Conservation (phyloP, 306 rosid genomes). For the Ormosia semicastrata region DNA sequence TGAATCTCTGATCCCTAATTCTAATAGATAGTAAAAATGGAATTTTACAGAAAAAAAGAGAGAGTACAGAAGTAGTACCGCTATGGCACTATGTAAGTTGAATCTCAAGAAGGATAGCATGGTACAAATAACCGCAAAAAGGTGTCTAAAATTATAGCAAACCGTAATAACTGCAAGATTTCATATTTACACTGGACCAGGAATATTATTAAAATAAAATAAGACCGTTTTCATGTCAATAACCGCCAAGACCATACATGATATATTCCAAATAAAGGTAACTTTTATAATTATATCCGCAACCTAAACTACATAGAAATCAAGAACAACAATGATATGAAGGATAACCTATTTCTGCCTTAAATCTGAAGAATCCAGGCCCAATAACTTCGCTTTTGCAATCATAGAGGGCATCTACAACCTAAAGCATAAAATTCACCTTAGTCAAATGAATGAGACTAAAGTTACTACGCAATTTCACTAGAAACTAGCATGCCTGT, state of each 20-base stretch:
- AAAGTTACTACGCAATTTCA: background rate
- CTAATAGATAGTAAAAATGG: background rate
- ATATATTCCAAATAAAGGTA: background rate
- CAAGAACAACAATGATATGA: slow-evolving; percentile 19
- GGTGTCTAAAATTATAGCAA: background rate
- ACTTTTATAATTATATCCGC: slow-evolving; percentile 14
- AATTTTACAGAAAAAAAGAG: background rate
- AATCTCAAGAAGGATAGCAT: background rate
- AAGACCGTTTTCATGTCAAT: background rate
- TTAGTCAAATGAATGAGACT: slow-evolving; percentile 30
- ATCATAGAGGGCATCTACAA: slow-evolving; percentile 90
- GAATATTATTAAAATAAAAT: background rate
- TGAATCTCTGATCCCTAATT: background rate
- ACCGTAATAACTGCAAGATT: background rate
- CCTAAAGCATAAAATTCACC: slow-evolving; percentile 51
- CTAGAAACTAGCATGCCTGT: slow-evolving; percentile 26
- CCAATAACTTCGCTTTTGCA: slow-evolving; percentile 99
- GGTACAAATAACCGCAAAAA: background rate
- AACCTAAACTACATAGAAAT: background rate
- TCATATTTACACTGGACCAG: background rate
- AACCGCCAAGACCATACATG: background rate
- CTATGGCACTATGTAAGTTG: background rate
- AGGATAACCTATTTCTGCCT: slow-evolving; percentile 90
- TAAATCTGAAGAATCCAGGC: slow-evolving; percentile 95
- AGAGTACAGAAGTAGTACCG: background rate